These are phyloP conservation scores for Ophiostoma tasmaniense DNA, from an alignment of 2,329 filamentous ascomycete species.

Conservation along the genomic window DNA sequence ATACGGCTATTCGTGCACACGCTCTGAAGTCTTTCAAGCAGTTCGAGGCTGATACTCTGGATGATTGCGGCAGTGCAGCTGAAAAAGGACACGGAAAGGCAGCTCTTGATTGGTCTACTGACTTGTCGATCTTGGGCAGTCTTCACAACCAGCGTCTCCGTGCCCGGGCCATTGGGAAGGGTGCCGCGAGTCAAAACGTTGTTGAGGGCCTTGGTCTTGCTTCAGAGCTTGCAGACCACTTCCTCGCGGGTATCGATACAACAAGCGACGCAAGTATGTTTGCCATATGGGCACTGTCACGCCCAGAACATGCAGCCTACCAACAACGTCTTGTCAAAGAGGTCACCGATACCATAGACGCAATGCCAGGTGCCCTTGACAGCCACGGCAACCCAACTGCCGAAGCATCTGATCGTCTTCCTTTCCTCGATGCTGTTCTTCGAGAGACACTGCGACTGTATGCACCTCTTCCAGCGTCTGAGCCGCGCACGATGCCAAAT, in stretches of 20 bases:
- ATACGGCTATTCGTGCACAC: slow-evolving; percentile 39
- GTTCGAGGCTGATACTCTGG: slow-evolving; percentile 13
- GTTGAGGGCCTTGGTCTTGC: slow-evolving; percentile 38
- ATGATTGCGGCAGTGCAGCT: neutral
- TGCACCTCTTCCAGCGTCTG: slow-evolving; percentile 42
- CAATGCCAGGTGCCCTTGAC: slow-evolving; percentile 17
- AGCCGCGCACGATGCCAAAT: slow-evolving; percentile 34
- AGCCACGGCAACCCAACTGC: slow-evolving; percentile 28
- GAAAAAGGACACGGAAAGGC: slow-evolving; percentile 13
- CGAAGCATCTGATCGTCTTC: slow-evolving; percentile 31
- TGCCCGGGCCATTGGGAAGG: too few relatives aligned
- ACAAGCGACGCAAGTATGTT: slow-evolving; percentile 42
- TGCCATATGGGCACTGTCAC: slow-evolving; percentile 40
- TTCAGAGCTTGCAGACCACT: slow-evolving; percentile 45
- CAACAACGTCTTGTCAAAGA: slow-evolving; percentile 39
- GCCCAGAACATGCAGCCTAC: slow-evolving; percentile 32
- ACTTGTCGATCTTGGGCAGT: slow-evolving; percentile 28
- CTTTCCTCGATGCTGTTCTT: slow-evolving; percentile 40
- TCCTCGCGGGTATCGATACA: slow-evolving; percentile 45
- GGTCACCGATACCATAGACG: slow-evolving; percentile 22
- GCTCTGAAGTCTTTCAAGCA: slow-evolving; percentile 23
- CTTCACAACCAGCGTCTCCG: slow-evolving; percentile 25
- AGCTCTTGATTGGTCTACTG: slow-evolving; percentile 19
- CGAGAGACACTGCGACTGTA: slow-evolving; percentile 43
- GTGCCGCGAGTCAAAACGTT: slow-evolving; percentile 22